phyloP scores from a whole-genome alignment of 2,329 filamentous ascomycete genomes.

The Penicillium sp. region DNA sequence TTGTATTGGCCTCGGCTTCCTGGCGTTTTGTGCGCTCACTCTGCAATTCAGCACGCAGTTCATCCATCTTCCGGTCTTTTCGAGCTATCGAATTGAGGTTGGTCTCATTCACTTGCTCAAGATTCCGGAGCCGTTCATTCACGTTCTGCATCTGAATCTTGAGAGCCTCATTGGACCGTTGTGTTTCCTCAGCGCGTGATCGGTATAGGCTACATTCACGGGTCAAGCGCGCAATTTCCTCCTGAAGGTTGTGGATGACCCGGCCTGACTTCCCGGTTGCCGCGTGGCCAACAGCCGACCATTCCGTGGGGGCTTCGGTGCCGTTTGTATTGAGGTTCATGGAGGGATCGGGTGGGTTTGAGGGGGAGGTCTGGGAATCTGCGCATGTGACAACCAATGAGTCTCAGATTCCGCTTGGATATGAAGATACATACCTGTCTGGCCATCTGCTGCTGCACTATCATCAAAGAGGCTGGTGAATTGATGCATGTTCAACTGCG shows the following conservation, averaged over 20 bases:
- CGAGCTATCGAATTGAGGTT: slow-evolving; percentile 43
- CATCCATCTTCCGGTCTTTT: slow-evolving; percentile 46
- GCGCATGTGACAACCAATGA: neutral
- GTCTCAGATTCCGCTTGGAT: neutral
- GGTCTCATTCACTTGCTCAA: slow-evolving; percentile 44
- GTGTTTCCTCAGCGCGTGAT: slow-evolving; percentile 44
- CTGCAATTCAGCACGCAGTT: slow-evolving; percentile 40
- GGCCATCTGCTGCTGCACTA: slow-evolving; percentile 16
- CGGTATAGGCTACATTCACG: slow-evolving; percentile 44
- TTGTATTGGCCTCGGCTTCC: slow-evolving; percentile 38
- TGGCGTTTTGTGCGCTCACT: slow-evolving; percentile 39
- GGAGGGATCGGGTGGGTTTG: slow-evolving; percentile 12
- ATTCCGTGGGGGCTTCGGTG: slow-evolving; percentile 35
- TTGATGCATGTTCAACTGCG: slow-evolving; percentile 42
- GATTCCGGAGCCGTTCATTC: slow-evolving; percentile 42
- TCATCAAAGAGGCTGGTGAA: slow-evolving; percentile 37
- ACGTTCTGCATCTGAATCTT: slow-evolving; percentile 44
- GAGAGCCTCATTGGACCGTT: slow-evolving; percentile 43
- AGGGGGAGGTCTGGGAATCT: slow-evolving; percentile 18
- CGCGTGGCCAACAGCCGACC: slow-evolving; percentile 48
- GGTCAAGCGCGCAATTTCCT: slow-evolving; percentile 46
- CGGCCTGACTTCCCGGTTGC: slow-evolving; percentile 47
- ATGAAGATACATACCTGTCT: slow-evolving; percentile 22
- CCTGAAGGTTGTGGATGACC: slow-evolving; percentile 48
- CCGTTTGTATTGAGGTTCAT: slow-evolving; percentile 24